Evolutionary conservation across 768 basidiomycete species (phyloP).

Genomic region (Jaapia argillacea): DNA sequence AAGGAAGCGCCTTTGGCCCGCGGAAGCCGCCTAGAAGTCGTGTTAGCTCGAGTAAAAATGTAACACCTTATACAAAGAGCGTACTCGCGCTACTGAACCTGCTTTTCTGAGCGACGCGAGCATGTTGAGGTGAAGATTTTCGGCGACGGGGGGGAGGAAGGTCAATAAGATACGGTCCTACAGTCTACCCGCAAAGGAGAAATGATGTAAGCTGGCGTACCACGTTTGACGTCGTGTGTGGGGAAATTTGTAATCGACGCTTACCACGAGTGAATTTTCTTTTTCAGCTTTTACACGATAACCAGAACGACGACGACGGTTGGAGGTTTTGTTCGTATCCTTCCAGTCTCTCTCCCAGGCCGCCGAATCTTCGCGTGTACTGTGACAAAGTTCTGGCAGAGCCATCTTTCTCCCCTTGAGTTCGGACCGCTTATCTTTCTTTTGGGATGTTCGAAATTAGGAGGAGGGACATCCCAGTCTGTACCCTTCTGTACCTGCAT

Average conservation of each 20-base stretch:
- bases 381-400: constrained; percentile 56
- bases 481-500: no score
- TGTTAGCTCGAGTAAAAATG: constrained; percentile 5
- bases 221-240: no score
- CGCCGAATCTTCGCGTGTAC: constrained; percentile 19
- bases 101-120: constrained; percentile 59
- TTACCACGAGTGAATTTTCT: no score
- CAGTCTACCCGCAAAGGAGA: no score
- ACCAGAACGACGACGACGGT: constrained; percentile 81
- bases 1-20: constrained; percentile 82
- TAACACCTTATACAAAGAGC: constrained; percentile 14
- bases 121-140: constrained; percentile 29
- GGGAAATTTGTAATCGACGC: no score
- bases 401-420: constrained; percentile 61
- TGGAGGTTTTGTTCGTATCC: constrained; percentile 23
- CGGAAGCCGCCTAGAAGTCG: constrained; percentile 46
- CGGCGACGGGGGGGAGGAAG: not conserved
- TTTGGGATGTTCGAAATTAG: constrained; percentile 73
- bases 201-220: no score
- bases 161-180: not conserved
- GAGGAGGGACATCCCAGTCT: constrained; percentile 46
- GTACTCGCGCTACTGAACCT: constrained; percentile 52
- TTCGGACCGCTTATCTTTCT: constrained; percentile 46
- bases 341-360: constrained; percentile 69
- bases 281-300: constrained; percentile 12